A percentile compares a stretch with the other conserved stretches of the same genome.
Conservation (phyloP, 345 rosid species). For the Barbarea vulgaris region DNA sequence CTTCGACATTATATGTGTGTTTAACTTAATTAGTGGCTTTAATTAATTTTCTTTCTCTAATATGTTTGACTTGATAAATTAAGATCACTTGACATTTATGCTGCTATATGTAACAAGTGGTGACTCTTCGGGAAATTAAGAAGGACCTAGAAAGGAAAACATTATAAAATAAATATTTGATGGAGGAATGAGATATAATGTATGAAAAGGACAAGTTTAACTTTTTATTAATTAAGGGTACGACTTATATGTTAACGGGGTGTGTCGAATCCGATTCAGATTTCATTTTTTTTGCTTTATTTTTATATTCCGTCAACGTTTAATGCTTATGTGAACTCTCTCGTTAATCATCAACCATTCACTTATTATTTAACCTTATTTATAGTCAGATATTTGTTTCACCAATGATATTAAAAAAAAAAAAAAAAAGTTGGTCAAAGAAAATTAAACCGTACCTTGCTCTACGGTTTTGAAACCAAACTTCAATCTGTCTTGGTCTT, state of each 20-base stretch:
- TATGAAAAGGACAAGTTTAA: conserved; percentile 37
- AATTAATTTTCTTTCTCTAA: background rate
- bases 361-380: conserved; percentile 24
- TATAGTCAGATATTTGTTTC: conserved; percentile 29
- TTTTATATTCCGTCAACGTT: conserved; percentile 44
- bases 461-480: conserved; percentile 99
- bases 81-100: background rate
- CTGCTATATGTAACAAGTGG: conserved; percentile 24
- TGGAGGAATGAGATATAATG: conserved; percentile 26
- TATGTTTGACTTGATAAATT: conserved; percentile 23
- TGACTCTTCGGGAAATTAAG: conserved; percentile 30
- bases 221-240: conserved; percentile 44
- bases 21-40: conserved; percentile 28
- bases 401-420: conserved; percentile 27
- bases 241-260: conserved; percentile 46
- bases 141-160: conserved; percentile 35
- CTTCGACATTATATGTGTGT: conserved; percentile 24
- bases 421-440: background rate
- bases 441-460: conserved; percentile 69
- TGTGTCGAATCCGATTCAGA: conserved; percentile 47
- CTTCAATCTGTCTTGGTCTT: conserved; percentile 91
- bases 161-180: conserved; percentile 22
- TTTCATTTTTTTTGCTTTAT: conserved; percentile 28
- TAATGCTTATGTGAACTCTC: conserved; percentile 33
- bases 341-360: conserved; percentile 27